These are phyloP conservation scores for Aspergillus saccharolyticus DNA, from an alignment of 495 filamentous ascomycete genomes.

Conservation along the genomic window DNA sequence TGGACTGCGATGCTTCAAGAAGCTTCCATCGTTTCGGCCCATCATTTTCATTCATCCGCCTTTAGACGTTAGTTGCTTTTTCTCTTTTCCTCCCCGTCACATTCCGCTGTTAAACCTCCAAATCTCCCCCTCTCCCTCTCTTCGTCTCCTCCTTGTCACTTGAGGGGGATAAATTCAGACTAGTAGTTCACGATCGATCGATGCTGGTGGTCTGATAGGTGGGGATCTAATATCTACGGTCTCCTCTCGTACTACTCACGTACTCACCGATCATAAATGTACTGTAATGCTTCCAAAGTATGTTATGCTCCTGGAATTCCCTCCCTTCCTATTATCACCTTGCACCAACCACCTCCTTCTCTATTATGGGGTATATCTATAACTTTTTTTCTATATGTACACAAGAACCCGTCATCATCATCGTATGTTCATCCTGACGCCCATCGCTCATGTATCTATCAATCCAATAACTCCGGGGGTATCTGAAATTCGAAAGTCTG, in stretches of 20 bases:
- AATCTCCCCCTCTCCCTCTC: too few relatives aligned
- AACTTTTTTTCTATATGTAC: neutral
- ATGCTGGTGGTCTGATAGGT: too few relatives aligned
- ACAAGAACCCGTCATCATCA: neutral
- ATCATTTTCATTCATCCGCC: too few relatives aligned
- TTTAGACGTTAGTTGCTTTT: neutral
- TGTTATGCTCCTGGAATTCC: neutral
- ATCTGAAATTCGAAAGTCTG: slow-evolving; percentile 35
- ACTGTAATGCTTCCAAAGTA: too few relatives aligned
- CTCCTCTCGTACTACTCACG: too few relatives aligned
- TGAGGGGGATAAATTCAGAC: too few relatives aligned
- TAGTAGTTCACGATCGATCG: too few relatives aligned
- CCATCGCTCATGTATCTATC: slow-evolving; percentile 7
- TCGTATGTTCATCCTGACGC: slow-evolving; percentile 6
- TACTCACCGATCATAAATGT: too few relatives aligned
- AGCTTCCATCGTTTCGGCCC: slow-evolving; percentile 42
- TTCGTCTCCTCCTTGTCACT: too few relatives aligned
- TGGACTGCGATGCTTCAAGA: slow-evolving; percentile 34
- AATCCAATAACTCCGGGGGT: slow-evolving; percentile 39
- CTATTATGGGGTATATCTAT: neutral
- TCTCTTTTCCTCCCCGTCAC: neutral
- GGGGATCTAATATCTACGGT: too few relatives aligned
- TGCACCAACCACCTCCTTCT: neutral
- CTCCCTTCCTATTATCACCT: too few relatives aligned
- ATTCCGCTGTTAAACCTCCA: too few relatives aligned